These are phyloP conservation scores for Populus tremula DNA, from an alignment of 345 rosid genomes.

Conservation along the genomic window DNA sequence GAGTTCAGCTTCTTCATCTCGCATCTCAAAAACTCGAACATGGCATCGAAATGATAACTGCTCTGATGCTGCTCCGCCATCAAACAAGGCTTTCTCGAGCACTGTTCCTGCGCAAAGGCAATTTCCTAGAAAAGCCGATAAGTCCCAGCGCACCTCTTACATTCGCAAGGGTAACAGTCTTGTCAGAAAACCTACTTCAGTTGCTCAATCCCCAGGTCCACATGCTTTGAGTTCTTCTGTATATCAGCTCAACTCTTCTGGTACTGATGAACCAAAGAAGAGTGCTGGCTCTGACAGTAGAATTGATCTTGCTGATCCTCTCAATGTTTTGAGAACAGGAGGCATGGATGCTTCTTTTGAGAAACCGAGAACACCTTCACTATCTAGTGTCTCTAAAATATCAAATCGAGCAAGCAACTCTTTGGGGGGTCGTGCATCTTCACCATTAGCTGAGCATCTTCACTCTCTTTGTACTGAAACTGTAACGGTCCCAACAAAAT, in stretches of 20 bases:
- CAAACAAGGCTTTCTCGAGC: constrained; percentile 40
- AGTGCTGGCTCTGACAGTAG: constrained; percentile 36
- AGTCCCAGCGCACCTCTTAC: constrained; percentile 46
- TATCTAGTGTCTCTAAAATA: constrained; percentile 38
- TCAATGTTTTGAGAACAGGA: constrained; percentile 34
- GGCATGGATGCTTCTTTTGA: constrained; percentile 39
- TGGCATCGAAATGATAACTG: constrained; percentile 61
- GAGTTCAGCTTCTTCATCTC: constrained; percentile 42
- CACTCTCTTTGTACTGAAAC: constrained; percentile 37
- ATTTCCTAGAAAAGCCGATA: constrained; percentile 30
- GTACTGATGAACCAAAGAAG: constrained; percentile 43
- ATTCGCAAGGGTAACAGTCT: constrained; percentile 94
- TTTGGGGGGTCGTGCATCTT: constrained; percentile 34
- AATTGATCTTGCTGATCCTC: constrained; percentile 31
- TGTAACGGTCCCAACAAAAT: constrained; percentile 38
- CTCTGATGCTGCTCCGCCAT: constrained; percentile 31
- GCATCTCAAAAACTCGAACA: constrained; percentile 53
- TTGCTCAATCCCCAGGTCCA: constrained; percentile 38
- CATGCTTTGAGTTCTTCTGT: constrained; percentile 41
- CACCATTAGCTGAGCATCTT: constrained; percentile 42
- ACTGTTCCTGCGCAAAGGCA: constrained; percentile 41
- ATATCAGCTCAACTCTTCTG: constrained; percentile 38
- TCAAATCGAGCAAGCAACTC: constrained; percentile 34
- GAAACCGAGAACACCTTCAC: constrained; percentile 55
- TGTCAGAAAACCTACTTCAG: constrained; percentile 59